Conservation (phyloP, 1,284 basidiomycete genomes). For the Exobasidium rhododendri region DNA sequence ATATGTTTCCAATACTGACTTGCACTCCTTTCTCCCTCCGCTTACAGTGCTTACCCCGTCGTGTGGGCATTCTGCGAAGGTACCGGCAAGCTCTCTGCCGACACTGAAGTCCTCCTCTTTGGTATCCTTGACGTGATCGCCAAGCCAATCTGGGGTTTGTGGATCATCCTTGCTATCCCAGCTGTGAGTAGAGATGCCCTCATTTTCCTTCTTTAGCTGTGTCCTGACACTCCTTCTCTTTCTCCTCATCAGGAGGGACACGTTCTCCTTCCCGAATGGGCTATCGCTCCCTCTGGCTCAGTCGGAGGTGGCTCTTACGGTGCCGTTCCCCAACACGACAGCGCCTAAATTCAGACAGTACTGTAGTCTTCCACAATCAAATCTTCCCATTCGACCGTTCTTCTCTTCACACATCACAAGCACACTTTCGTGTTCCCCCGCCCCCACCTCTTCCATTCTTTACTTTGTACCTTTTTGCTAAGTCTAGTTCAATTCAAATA, state of each 20-base stretch:
- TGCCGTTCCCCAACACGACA: constrained; percentile 32
- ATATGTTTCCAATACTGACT: neutral
- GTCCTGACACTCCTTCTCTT: neutral
- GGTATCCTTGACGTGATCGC: constrained; percentile 43
- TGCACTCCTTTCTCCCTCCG: constrained; percentile 19
- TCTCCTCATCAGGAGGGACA: constrained; percentile 28
- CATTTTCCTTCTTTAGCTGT: no score
- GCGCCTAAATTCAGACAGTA: neutral
- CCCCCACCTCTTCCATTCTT: neutral
- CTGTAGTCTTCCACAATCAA: no score
- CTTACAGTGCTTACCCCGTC: constrained; percentile 20
- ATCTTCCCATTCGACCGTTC: neutral
- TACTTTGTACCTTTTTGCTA: no score
- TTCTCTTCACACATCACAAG: neutral
- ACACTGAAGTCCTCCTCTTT: constrained; percentile 41
- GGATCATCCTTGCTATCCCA: constrained; percentile 34
- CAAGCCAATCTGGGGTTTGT: constrained; percentile 43
- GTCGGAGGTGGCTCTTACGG: constrained; percentile 35
- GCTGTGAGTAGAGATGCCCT: constrained; percentile 6
- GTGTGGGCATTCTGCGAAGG: constrained; percentile 37
- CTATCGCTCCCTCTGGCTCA: constrained; percentile 29
- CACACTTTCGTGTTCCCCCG: neutral
- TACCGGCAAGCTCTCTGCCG: constrained; percentile 25
- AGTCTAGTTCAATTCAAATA: no score
- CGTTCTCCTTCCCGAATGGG: constrained; percentile 36